phyloP scores from a whole-genome alignment of 225 moss, liverwort and hornwort species.

The Ulota crispa region DNA sequence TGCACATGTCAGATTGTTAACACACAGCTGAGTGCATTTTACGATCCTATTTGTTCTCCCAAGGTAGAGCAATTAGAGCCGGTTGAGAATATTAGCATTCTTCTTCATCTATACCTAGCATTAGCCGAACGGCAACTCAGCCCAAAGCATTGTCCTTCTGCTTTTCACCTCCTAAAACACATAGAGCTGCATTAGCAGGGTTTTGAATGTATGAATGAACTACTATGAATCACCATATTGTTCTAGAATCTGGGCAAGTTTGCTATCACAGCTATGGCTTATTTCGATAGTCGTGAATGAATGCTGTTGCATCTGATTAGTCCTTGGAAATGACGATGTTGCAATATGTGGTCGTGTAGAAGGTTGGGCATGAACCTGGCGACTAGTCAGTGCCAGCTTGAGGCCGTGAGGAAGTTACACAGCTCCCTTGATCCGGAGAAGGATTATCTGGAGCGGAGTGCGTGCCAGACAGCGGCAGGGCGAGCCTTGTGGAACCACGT shows the following conservation, averaged over 20 bases:
- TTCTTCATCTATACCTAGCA: background rate
- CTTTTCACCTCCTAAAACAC: background rate
- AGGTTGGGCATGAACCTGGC: slow-evolving; percentile 44
- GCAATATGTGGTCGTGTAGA: slow-evolving; percentile 1
- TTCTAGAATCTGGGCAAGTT: background rate
- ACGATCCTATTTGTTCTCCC: background rate
- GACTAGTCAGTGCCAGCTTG: slow-evolving; percentile 54
- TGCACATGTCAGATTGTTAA: background rate
- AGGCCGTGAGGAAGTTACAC: slow-evolving; percentile 60
- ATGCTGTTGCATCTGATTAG: background rate
- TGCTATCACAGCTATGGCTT: background rate
- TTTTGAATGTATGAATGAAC: background rate
- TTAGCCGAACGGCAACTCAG: background rate
- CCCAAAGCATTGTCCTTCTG: background rate
- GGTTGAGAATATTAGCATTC: background rate
- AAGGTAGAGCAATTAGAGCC: background rate
- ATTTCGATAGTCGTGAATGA: background rate
- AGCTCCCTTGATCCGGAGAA: slow-evolving; percentile 64
- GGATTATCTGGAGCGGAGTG: slow-evolving; percentile 69
- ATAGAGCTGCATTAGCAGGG: background rate
- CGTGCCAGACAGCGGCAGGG: slow-evolving; percentile 80
- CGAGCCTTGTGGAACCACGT: slow-evolving; percentile 78
- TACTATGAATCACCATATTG: background rate
- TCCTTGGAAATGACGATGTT: background rate
- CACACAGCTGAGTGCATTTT: background rate